Conservation (phyloP, 2,329 filamentous ascomycete genomes). For the Fusarium fujikuroi region DNA sequence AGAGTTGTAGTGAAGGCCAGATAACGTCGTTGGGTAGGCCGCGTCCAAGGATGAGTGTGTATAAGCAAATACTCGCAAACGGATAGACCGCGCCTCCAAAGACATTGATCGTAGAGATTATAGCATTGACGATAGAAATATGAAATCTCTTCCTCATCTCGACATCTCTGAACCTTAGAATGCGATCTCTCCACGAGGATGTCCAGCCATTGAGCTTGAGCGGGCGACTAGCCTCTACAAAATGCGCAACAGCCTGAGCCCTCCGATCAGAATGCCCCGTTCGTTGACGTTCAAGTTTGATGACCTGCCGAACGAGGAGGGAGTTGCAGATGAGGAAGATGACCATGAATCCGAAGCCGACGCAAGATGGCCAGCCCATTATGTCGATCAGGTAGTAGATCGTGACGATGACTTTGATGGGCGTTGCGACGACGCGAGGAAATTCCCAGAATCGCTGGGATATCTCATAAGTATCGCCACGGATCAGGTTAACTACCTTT, state of each 20-base stretch:
- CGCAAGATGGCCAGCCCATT: constrained; percentile 81
- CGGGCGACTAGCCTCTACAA: constrained; percentile 86
- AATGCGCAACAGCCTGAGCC: constrained; percentile 83
- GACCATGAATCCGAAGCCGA: constrained; percentile 76
- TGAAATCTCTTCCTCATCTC: constrained; percentile 53
- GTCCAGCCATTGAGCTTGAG: constrained; percentile 57
- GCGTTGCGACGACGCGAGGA: constrained; percentile 77
- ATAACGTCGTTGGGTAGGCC: constrained; percentile 82
- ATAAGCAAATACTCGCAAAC: constrained; percentile 82
- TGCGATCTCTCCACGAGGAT: constrained; percentile 50
- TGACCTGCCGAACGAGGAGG: constrained; percentile 71
- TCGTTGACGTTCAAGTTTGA: constrained; percentile 77
- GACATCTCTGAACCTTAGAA: constrained; percentile 49
- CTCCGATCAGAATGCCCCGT: constrained; percentile 79
- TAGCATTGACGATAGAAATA: constrained; percentile 50
- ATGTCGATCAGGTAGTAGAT: constrained; percentile 72
- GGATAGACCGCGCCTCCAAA: constrained; percentile 81
- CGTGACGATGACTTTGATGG: constrained; percentile 79
- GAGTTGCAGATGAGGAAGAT: constrained; percentile 77
- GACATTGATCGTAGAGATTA: constrained; percentile 75
- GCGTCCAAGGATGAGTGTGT: constrained; percentile 75
- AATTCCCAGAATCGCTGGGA: constrained; percentile 91
- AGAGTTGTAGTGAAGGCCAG: constrained; percentile 86
- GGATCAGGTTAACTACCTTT: constrained; percentile 89
- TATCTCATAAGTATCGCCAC: constrained; percentile 83